These are phyloP conservation scores for Colletotrichum sp. DNA, from an alignment of 2,329 filamentous ascomycete species.

Conservation along the genomic window DNA sequence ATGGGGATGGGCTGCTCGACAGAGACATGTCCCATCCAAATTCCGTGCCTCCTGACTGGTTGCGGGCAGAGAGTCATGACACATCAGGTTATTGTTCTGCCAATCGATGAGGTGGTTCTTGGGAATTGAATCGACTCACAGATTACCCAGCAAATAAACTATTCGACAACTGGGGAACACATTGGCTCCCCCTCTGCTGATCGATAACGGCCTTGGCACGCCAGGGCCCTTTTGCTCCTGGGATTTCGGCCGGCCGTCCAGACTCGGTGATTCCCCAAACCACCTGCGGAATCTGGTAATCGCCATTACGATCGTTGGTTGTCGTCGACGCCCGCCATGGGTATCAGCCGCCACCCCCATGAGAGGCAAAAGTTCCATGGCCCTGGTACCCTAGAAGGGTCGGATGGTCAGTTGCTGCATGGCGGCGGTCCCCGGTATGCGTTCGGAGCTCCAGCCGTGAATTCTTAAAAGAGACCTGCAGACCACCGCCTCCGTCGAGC, in stretches of 20 bases:
- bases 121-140: neutral
- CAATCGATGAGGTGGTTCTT: neutral
- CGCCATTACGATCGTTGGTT: neutral
- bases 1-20: neutral
- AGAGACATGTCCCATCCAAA: neutral
- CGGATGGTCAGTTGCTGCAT: neutral
- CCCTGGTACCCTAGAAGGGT: neutral
- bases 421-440: neutral
- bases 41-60: neutral
- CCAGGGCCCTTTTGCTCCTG: neutral
- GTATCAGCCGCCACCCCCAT: neutral
- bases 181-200: neutral
- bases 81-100: neutral
- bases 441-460: neutral
- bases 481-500: neutral
- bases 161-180: neutral
- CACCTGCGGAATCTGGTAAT: slow-evolving; percentile 5
- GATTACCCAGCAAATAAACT: slow-evolving; percentile 16
- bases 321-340: neutral
- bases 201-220: slow-evolving; percentile 10
- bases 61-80: neutral
- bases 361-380: slow-evolving; percentile 12
- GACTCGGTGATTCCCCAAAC: neutral
- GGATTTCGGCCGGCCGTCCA: neutral
- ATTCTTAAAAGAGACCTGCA: neutral